Conservation (phyloP, 106 monocot species). For the Dactylorhiza incarnata region DNA sequence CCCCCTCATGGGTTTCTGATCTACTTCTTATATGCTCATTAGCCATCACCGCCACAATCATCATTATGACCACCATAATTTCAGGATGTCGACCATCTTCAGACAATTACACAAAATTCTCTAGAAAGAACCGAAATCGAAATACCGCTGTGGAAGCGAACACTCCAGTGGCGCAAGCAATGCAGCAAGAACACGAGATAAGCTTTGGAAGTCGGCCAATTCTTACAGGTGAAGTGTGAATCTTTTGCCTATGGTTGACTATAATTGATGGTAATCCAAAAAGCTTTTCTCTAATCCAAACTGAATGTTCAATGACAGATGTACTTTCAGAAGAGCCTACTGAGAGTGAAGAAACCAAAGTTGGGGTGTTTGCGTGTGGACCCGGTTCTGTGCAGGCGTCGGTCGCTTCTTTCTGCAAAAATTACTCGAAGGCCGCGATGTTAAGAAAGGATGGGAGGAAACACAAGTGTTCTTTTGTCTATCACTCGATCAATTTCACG, state of each 20-base stretch:
- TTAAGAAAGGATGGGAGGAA: not conserved
- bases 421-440: not conserved
- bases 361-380: conserved; percentile 76
- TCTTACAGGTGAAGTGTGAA: conserved; percentile 36
- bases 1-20: conserved; percentile 57
- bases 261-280: not conserved
- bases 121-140: conserved; percentile 9
- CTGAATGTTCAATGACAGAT: conserved; percentile 26
- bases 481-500: conserved; percentile 68
- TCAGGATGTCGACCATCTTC: conserved; percentile 13
- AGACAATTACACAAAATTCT: not conserved
- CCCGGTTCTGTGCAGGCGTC: conserved; percentile 63
- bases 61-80: conserved; percentile 10
- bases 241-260: not conserved
- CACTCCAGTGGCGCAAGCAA: not conserved
- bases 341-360: conserved; percentile 16
- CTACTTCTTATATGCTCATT: conserved; percentile 42
- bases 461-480: conserved; percentile 13
- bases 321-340: conserved; percentile 25
- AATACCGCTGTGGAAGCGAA: not conserved
- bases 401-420: conserved; percentile 52
- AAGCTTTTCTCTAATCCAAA: not conserved
- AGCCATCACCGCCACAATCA: conserved; percentile 25
- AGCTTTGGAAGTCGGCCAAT: conserved; percentile 61
- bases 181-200: conserved; percentile 29